Evolutionary conservation across 73 alveolate genomes (phyloP).

Genomic region (Paramecium pentaurelia): DNA sequence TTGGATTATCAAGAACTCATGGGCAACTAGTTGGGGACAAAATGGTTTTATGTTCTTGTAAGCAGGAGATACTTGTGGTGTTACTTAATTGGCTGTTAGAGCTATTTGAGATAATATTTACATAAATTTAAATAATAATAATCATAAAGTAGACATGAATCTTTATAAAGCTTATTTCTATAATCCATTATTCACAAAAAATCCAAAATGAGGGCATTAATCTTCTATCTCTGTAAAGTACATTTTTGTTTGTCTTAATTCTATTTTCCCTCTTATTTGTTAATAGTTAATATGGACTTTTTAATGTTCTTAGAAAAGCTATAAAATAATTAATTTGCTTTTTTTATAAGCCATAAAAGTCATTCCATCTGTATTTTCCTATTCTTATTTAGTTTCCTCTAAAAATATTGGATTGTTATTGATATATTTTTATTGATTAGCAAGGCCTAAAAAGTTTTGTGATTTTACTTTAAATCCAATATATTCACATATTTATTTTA

Average conservation of each 20-base stretch:
- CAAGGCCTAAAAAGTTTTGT: not conserved
- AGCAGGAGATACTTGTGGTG: constrained; percentile 61
- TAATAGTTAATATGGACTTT: constrained; percentile 6
- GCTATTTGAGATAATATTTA: not conserved
- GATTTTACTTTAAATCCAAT: constrained; percentile 49
- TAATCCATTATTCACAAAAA: not conserved
- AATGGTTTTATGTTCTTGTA: constrained; percentile 27
- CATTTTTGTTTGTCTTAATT: not conserved
- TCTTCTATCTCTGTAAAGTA: constrained; percentile 15
- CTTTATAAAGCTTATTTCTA: constrained; percentile 2
- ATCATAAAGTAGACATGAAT: not conserved
- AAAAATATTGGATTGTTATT: constrained; percentile 38
- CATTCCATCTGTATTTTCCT: not conserved
- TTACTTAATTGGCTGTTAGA: not conserved
- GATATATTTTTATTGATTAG: not conserved
- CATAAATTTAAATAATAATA: not conserved
- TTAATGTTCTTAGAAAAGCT: not conserved
- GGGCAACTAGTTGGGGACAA: constrained; percentile 52
- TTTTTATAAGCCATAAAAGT: not conserved
- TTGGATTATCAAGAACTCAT: constrained; percentile 51
- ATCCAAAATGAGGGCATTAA: not conserved
- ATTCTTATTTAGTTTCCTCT: constrained; percentile 14
- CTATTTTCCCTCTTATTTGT: not conserved
- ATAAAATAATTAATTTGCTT: not conserved
- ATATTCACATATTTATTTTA: constrained; percentile 56